These are phyloP conservation scores for Blattamonas nauphoetae DNA, from an alignment of 78 protist genomes.

Conservation along the genomic window DNA sequence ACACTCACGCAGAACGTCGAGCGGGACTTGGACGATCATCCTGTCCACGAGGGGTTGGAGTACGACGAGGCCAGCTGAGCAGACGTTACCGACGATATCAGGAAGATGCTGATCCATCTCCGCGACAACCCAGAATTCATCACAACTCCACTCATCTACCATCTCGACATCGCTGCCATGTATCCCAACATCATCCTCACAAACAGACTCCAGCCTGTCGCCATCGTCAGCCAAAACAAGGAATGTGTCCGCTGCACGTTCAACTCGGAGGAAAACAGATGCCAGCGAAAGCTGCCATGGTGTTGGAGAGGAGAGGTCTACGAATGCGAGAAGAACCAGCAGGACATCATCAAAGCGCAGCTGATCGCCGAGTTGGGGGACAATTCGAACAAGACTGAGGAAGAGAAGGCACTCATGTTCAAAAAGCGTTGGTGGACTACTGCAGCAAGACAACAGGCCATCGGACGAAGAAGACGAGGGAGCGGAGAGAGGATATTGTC, in stretches of 20 bases:
- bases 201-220: constrained; percentile 93
- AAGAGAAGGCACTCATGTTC: constrained; percentile 35
- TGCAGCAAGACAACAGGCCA: constrained; percentile 27
- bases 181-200: constrained; percentile 99
- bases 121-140: constrained; percentile 45
- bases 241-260: constrained; percentile 74
- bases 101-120: constrained; percentile 36
- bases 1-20: background rate
- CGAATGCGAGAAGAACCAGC: too few relatives aligned
- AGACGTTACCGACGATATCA: constrained; percentile 41
- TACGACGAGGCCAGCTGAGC: too few relatives aligned
- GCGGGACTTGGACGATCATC: background rate
- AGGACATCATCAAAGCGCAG: background rate
- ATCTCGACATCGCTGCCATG: constrained; percentile 98
- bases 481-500: constrained; percentile 44
- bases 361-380: background rate
- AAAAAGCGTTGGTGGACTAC: constrained; percentile 70
- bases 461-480: constrained; percentile 2
- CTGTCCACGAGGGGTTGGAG: background rate
- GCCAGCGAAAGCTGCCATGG: constrained; percentile 4
- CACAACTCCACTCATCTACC: constrained; percentile 83
- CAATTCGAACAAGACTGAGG: constrained; percentile 26
- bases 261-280: constrained; percentile 44
- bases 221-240: constrained; percentile 63
- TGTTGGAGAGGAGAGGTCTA: background rate